These are phyloP conservation scores for Candida tetrigidarum DNA, from an alignment of 1,139 yeast genomes.

Conservation along the genomic window DNA sequence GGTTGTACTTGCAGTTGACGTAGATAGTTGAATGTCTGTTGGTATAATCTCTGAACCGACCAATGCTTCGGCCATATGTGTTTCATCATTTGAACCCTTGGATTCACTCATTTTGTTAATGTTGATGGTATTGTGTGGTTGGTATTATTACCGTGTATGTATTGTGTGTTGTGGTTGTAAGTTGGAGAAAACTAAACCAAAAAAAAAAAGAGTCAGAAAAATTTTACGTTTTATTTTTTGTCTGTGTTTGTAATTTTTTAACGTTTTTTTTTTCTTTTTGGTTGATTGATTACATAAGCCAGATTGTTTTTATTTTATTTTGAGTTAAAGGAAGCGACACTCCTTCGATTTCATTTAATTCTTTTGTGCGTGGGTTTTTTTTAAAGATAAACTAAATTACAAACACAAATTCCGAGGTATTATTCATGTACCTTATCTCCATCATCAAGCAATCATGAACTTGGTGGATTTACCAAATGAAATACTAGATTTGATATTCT, in stretches of 20 bases:
- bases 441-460: not conserved
- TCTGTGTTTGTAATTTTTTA: too few species aligned
- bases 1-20: slow-evolving; percentile 5
- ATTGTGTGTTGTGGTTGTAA: not conserved
- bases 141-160: not conserved
- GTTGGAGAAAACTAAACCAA: too few species aligned
- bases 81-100: slow-evolving; percentile 1
- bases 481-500: slow-evolving; percentile 7
- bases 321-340: not conserved
- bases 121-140: not conserved
- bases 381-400: too few species aligned
- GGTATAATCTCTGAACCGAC: not conserved
- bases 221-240: slow-evolving; percentile 2
- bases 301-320: not conserved
- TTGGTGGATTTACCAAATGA: slow-evolving; percentile 8
- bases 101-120: slow-evolving; percentile 5
- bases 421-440: too few species aligned
- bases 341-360: not conserved
- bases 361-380: not conserved
- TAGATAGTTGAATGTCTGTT: slow-evolving; percentile 2
- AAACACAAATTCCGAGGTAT: too few species aligned
- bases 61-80: slow-evolving; percentile 3
- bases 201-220: slow-evolving; percentile 2
- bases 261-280: not conserved
- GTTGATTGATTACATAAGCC: not conserved